Evolutionary conservation across 2,329 filamentous ascomycete genomes (phyloP), one percentile per base, ranked within the genome.

Genomic region (Chaetomiaceae sp.): DNA sequence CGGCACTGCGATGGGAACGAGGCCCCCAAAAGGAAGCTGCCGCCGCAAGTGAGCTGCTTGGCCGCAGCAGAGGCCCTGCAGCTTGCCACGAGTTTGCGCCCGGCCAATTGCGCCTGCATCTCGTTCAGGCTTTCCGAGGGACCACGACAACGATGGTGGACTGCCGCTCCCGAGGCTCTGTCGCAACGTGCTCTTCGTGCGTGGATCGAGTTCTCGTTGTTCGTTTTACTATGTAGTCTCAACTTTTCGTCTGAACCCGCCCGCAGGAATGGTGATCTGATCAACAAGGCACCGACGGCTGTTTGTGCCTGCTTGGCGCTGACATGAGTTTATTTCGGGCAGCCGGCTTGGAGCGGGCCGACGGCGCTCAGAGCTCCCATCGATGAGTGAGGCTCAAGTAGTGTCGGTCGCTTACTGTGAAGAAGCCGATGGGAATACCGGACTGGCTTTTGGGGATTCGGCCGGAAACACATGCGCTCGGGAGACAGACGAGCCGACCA

Each of bases 301-400:
- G 36, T 48, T 40, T 49, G 48, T 32, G 53, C 53, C 49, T n/a
- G 33, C 33, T 55, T 52, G 53, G 53, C 44, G 53, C 48, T 50
- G 53, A 55, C 27, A 13, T 13, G 25, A 41, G 32, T 44, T 55
- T 51, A 44, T 48, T 48, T 52, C 32, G 27, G 33, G 41, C 32
- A 30, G 32, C 20, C 8, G 25, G 33, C 13, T 11, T 32, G 18
- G n/a, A n/a, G n/a, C 21, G 36, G 20, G 16, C 16, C 16, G 23
- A 11, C 25, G 34, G 25, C 25, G 21, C 13, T 16, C 16, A 18
- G 23, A 40, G 9, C 34, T 5, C 9, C 18, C 18, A n/a, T n/a
- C n/a, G n/a, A n/a, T n/a, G n/a, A n/a, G n/a, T n/a, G n/a, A n/a
- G n/a, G n/a, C n/a, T n/a, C n/a, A n/a, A n/a, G n/a, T n/a, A n/a